Evolutionary conservation across 2,329 filamentous ascomycete species (phyloP), one percentile per base, ranked within the genome.

Genomic region (Reticulascus tulasneorum): DNA sequence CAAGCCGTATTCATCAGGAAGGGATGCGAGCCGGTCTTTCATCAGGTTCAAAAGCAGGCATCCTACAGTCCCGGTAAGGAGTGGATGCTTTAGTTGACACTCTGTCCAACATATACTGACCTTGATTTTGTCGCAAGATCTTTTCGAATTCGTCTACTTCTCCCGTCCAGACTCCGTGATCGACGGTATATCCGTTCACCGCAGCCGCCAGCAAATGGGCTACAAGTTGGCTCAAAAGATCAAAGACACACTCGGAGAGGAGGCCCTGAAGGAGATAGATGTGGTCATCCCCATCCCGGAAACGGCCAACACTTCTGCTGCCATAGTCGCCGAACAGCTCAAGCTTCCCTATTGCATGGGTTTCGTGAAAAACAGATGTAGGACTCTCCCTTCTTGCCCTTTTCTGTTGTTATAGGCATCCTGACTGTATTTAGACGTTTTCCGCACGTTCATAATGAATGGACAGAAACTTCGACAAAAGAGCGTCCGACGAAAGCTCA

Each of bases 311-410:
- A 90, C 85, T 0, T 84, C 87, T 2, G 88, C 89, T 4, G 78
- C 85, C 8, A 79, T 77, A 30, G 75, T 94, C 18, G 83, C 88
- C n/a, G 77, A 82, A 51, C 72, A 77, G 25, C 72, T 95, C 13
- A 75, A 79, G 48, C 89, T 87, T 57, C 84, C 85, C 2, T 88
- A 85, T 53, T 82, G 77, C 40, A 84, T 86, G 54, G 89, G 82
- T 3, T 91, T 94, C 51, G 82, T 94, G 46, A 94, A 93, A 72
- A 94, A 94, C 61, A 76, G 86, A 35, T 94, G 94, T 57, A 83
- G n/a, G n/a, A n/a, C n/a, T n/a, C n/a, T n/a, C n/a, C n/a, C n/a
- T n/a, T n/a, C n/a, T n/a, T n/a, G n/a, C 7, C 13, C n/a, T 23
- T 3, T 9, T 28, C 6, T 17, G 6, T 9, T 35, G 20, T 15